Percentiles rank a stretch among this genome's conserved stretches.
Evolutionary conservation across 371 early-diverging fungal genomes (phyloP).

Genomic region (Entomophthora muscae): DNA sequence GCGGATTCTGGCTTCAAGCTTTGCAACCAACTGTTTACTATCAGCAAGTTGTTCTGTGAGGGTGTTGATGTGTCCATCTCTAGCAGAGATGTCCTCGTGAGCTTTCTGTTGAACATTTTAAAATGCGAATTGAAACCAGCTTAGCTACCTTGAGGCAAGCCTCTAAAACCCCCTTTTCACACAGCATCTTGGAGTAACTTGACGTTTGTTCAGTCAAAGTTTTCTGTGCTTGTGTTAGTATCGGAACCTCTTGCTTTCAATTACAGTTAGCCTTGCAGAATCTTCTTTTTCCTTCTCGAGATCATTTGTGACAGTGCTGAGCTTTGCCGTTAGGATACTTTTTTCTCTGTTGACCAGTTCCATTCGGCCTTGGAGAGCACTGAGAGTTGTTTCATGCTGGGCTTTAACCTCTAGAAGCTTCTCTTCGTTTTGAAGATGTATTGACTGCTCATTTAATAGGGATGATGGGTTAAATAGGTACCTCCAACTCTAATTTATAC

Average conservation of each 20-base stretch:
- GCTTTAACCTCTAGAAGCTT: background rate
- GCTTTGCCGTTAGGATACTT: background rate
- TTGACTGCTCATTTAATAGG: too few relatives aligned
- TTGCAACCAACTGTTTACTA: slow-evolving; percentile 11
- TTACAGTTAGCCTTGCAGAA: background rate
- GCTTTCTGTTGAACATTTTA: background rate
- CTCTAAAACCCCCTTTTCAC: background rate
- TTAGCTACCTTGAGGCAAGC: background rate
- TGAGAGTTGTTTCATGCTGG: background rate
- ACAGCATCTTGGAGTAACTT: background rate
- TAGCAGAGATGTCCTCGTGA: background rate
- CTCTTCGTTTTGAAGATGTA: background rate
- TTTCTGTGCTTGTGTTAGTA: background rate
- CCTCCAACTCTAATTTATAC: background rate
- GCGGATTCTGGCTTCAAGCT: slow-evolving; percentile 43
- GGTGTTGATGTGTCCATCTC: background rate
- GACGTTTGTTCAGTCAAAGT: background rate
- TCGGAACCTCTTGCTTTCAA: background rate
- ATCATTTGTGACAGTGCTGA: background rate
- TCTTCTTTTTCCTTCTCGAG: background rate
- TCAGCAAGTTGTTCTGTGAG: background rate
- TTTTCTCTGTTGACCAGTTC: background rate
- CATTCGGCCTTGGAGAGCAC: background rate
- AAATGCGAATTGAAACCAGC: background rate
- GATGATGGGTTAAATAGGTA: too few relatives aligned